phyloP scores from a whole-genome alignment of 177 flowering plant genomes.

The Tripterygium wilfordii region DNA sequence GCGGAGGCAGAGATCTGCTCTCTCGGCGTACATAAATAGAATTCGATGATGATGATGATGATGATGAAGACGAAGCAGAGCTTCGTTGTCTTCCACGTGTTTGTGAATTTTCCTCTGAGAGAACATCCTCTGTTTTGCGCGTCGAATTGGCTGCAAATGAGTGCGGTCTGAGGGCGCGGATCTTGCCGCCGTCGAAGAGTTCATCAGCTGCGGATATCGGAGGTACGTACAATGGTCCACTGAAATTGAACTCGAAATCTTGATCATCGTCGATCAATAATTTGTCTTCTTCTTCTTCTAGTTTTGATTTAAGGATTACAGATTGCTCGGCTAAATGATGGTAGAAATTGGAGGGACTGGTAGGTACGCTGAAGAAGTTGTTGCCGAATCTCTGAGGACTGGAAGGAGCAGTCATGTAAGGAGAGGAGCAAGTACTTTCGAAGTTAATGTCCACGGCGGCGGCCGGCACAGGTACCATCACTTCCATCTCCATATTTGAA shows the following conservation, averaged over 20 bases:
- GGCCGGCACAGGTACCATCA: conserved; percentile 18
- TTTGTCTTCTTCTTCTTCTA: neutral
- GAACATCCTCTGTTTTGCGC: neutral
- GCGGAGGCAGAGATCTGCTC: conserved; percentile 35
- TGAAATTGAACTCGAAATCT: conserved; percentile 55
- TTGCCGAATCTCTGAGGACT: conserved; percentile 39
- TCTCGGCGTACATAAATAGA: conserved; percentile 10
- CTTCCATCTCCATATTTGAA: conserved; percentile 30
- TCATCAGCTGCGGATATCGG: conserved; percentile 57
- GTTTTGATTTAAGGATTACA: no score
- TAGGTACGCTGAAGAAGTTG: conserved; percentile 43
- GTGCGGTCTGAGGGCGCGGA: conserved; percentile 34
- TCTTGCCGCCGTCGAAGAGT: conserved; percentile 59
- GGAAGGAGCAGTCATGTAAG: conserved; percentile 62
- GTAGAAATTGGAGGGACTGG: no score
- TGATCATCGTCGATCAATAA: conserved; percentile 7
- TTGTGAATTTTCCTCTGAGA: neutral
- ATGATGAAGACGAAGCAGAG: conserved; percentile 1
- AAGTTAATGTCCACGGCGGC: conserved; percentile 40
- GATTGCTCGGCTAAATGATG: no score
- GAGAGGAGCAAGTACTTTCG: conserved; percentile 54
- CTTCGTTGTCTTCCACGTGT: conserved; percentile 7
- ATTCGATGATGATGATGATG: neutral
- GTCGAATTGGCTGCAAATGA: neutral
- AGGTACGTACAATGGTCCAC: conserved; percentile 32